These are phyloP conservation scores for Penstemon newberryi DNA, from an alignment of 257 asterid species.

Conservation along the genomic window DNA sequence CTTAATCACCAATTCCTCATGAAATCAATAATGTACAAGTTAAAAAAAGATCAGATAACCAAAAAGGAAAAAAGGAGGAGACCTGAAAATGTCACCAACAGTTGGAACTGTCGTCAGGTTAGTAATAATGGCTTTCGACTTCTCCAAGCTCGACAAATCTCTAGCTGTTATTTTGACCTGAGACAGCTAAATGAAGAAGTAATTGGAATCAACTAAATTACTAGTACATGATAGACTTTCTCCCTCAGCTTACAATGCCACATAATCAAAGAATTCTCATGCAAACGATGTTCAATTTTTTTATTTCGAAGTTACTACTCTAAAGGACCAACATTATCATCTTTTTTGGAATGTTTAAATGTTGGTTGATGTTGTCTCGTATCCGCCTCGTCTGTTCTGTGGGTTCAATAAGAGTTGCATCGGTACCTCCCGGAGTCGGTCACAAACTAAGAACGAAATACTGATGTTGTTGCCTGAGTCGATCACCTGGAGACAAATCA, in stretches of 20 bases:
- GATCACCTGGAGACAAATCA: too few species aligned
- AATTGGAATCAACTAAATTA: conserved; percentile 10
- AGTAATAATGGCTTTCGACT: conserved; percentile 72
- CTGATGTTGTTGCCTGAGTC: too few species aligned
- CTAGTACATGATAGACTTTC: conserved; percentile 7
- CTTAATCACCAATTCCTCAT: conserved; percentile 16
- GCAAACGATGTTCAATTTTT: too few species aligned
- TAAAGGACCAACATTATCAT: too few species aligned
- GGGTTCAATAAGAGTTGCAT: too few species aligned
- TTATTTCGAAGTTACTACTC: too few species aligned
- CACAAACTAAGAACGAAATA: too few species aligned
- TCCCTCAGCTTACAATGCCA: conserved; percentile 68
- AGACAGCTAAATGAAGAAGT: conserved; percentile 27
- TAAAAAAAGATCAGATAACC: neutral
- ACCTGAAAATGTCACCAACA: conserved; percentile 93
- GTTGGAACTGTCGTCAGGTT: conserved; percentile 79
- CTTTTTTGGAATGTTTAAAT: too few species aligned
- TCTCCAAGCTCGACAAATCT: conserved; percentile 77
- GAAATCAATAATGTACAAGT: conserved; percentile 1
- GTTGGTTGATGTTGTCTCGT: too few species aligned
- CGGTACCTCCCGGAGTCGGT: too few species aligned
- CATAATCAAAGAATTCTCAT: too few species aligned
- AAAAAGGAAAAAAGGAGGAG: conserved; percentile 19
- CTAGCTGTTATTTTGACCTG: conserved; percentile 90
- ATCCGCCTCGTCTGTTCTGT: too few species aligned